Base-by-base conservation (phyloP, 257 asterid species). In the Cinchona pubescens region DNA sequence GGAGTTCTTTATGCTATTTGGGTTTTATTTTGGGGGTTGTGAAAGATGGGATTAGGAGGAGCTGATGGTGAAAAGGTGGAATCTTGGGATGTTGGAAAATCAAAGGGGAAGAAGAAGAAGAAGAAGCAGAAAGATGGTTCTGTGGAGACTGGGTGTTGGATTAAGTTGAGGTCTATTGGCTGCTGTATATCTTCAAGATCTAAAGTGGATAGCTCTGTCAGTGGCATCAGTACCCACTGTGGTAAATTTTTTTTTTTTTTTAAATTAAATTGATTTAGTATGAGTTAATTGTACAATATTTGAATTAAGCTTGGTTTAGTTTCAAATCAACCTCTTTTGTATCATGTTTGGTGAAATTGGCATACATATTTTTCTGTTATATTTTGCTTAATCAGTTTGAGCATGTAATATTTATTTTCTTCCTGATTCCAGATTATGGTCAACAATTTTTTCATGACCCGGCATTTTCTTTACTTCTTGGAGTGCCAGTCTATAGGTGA, bases 141-240 rank as follows among this genome's bases (percentile, higher is more conserved):
- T 58, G 87, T 77, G 74, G 88, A 84, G 71, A 81, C 81, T 81
- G 91, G 96, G 65, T 91, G 96, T 80, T 93, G 98, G 94, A 74
- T 83, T 19, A 94, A 87, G 78, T 85, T 89, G 21, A 90, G 90
- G 88, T 87, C 83, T 81, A 84, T 91, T 67, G 90, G 96, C 48
- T 85, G 89, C 89, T 94, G 97, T 86, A 85, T 94, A 72, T 87
- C 95, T 83, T 94, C 98, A 87, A 92, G 97, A 92, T 94, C 97
- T 86, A 94, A 92, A 87, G 97, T 94, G 82, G 97, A 90, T 73
- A 94, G 86, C 89, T 89, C 98, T 74, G 64, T 88, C 75, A 94
- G 97, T 86, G 98, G 98, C 84, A 87, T 90, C 88, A 94, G 89
- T 70, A 87, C 90, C 76, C 88, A 86, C 76, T 76, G 82, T 74